Conservation (phyloP, 148 eudicot species). For the Rhododendron vialii region DNA sequence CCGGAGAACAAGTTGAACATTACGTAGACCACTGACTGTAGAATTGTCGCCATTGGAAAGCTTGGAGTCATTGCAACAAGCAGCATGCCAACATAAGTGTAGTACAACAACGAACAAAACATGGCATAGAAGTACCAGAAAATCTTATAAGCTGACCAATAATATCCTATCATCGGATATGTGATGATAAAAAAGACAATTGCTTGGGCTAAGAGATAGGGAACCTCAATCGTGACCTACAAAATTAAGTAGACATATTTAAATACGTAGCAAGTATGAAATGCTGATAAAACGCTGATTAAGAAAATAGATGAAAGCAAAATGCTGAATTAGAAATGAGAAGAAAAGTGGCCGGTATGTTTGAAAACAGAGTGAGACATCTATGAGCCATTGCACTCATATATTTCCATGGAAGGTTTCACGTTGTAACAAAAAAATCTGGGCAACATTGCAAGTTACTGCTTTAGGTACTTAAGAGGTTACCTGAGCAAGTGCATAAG, state of each 20-base stretch:
- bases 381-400: background rate
- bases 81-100: constrained; percentile 31
- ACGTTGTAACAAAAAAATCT: background rate
- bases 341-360: background rate
- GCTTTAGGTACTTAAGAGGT: background rate
- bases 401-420: background rate
- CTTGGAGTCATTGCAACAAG: background rate
- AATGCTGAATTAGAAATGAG: background rate
- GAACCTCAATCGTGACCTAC: background rate
- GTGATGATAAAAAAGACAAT: background rate
- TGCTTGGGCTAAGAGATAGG: background rate
- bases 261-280: background rate
- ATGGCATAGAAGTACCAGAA: constrained; percentile 61
- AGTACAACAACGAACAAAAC: constrained; percentile 61
- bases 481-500: background rate
- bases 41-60: background rate
- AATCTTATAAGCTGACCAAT: constrained; percentile 36
- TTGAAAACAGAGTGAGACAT: background rate
- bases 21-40: background rate
- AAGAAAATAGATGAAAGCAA: background rate
- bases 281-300: background rate
- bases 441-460: background rate
- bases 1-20: background rate
- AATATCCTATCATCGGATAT: background rate
- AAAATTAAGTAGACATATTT: background rate